Evolutionary conservation across 2,329 filamentous ascomycete genomes (phyloP), one percentile per base, ranked within the genome.

Genomic region (Botrytis galanthina): DNA sequence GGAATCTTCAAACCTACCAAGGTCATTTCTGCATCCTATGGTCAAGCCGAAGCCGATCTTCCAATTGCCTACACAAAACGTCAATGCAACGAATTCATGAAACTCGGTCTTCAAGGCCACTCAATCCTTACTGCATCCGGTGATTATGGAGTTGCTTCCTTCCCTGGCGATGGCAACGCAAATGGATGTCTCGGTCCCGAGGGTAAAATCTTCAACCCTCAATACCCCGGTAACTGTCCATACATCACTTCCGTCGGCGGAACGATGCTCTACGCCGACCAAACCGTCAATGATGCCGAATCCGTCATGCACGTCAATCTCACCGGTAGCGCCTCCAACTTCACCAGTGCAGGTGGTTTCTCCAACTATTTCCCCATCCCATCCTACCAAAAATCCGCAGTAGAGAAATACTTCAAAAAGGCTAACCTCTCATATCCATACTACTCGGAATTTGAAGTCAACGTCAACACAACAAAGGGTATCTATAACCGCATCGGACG

Each of bases 161-260:
- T 90, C 82, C 82, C 84, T 70, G 85, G 85, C 73, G 89, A 90
- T 78, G 88, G 91, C 73, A 89, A 89, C 29, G 83, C 82, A 54
- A 84, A 87, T 73, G 85, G 83, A 4, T 85, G 86, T 73, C 87
- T 77, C 20, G 78, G 78, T 22, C 71, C 76, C 7, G 54, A 77
- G 29, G 70, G 74, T 7, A 63, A 29, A 7, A 77, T 78, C 32
- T 79, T 78, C 72, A 78, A 77, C 48, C 77, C 77, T 1, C 86
- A 85, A 8, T 93, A 93, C 81, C 91, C 91, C 0, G 87, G 87
- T 0, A 86, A 87, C 0, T 93, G 91, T 77, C 91, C 91, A 0
- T 93, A 88, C 80, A 87, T 93, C 12, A 93, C 91, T 0, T 83
- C 86, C 3, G 87, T 93, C 1, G 91, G 91, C 10, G 91, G 87